Evolutionary conservation across 139 green algal genomes (phyloP).

Genomic region (Eudorina sp.): DNA sequence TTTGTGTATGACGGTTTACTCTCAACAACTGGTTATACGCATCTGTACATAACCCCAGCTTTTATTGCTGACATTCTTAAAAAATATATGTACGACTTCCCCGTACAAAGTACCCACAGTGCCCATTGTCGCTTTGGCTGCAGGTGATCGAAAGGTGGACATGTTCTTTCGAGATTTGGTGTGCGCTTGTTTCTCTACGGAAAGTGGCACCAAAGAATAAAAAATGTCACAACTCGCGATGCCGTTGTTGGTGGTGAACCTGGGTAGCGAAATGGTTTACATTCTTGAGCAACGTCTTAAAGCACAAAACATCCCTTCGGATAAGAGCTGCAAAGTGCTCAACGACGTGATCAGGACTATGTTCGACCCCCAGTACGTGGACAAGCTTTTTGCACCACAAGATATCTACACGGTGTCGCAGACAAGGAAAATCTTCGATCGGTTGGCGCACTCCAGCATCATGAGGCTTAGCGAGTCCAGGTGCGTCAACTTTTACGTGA

Average conservation of each 20-base stretch:
- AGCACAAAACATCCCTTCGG: conserved; percentile 75
- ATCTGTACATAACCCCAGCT: too few species aligned
- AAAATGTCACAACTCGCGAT: conserved; percentile 74
- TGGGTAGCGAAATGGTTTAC: conserved; percentile 85
- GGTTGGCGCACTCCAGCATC: conserved; percentile 82
- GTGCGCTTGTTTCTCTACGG: too few species aligned
- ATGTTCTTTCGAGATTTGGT: too few species aligned
- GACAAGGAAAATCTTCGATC: conserved; percentile 77
- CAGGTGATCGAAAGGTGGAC: too few species aligned
- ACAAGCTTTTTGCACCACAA: conserved; percentile 75
- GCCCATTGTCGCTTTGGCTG: too few species aligned
- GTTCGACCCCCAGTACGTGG: conserved; percentile 71
- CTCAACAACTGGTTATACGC: too few species aligned
- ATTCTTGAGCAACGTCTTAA: conserved; percentile 83
- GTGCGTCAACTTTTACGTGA: neutral
- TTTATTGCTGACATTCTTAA: too few species aligned
- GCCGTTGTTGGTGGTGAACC: conserved; percentile 79
- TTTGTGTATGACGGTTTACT: too few species aligned
- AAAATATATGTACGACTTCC: too few species aligned
- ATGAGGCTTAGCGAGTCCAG: conserved; percentile 74
- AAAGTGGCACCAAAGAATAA: too few species aligned
- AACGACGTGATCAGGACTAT: conserved; percentile 76
- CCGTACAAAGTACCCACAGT: too few species aligned
- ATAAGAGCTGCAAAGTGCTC: conserved; percentile 73
- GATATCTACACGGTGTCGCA: conserved; percentile 70